Percentiles rank a stretch among this genome's conserved stretches.
phyloP scores from a whole-genome alignment of 2,329 filamentous ascomycete species.

The Pyrenochaeta sp. region DNA sequence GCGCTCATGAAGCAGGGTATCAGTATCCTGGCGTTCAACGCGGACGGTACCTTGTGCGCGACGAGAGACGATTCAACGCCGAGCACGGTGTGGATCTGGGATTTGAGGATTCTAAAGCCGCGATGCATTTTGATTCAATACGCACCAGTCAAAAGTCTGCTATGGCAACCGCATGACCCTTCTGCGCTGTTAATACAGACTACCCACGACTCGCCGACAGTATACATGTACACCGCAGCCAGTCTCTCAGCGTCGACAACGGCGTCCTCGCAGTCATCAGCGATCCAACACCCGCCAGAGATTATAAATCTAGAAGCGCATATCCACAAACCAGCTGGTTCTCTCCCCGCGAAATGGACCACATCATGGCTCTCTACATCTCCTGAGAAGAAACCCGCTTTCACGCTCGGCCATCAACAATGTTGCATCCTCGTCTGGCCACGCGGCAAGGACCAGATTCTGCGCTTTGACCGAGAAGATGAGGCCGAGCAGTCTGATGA shows the following conservation, averaged over 20 bases:
- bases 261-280: slow-evolving; percentile 20
- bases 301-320: slow-evolving; percentile 34
- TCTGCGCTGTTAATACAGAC: slow-evolving; percentile 54
- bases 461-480: slow-evolving; percentile 40
- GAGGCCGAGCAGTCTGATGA: slow-evolving; percentile 54
- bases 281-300: slow-evolving; percentile 24
- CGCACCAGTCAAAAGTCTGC: slow-evolving; percentile 52
- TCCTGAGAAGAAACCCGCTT: slow-evolving; percentile 42
- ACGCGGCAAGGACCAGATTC: slow-evolving; percentile 48
- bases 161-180: slow-evolving; percentile 54
- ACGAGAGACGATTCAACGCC: slow-evolving; percentile 51
- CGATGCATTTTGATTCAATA: slow-evolving; percentile 56
- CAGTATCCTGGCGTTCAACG: slow-evolving; percentile 47
- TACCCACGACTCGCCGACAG: slow-evolving; percentile 47
- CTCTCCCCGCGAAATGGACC: slow-evolving; percentile 31
- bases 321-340: slow-evolving; percentile 34
- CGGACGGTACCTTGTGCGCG: slow-evolving; percentile 47
- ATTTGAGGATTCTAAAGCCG: slow-evolving; percentile 48
- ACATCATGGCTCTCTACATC: slow-evolving; percentile 38
- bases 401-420: slow-evolving; percentile 48
- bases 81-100: slow-evolving; percentile 60
- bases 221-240: slow-evolving; percentile 49
- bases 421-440: slow-evolving; percentile 54
- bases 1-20: slow-evolving; percentile 47
- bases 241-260: slow-evolving; percentile 1